Percentiles rank a stretch among this genome's conserved stretches.
Evolutionary conservation across 257 asterid genomes (phyloP).

Genomic region (Capsicum baccatum): DNA sequence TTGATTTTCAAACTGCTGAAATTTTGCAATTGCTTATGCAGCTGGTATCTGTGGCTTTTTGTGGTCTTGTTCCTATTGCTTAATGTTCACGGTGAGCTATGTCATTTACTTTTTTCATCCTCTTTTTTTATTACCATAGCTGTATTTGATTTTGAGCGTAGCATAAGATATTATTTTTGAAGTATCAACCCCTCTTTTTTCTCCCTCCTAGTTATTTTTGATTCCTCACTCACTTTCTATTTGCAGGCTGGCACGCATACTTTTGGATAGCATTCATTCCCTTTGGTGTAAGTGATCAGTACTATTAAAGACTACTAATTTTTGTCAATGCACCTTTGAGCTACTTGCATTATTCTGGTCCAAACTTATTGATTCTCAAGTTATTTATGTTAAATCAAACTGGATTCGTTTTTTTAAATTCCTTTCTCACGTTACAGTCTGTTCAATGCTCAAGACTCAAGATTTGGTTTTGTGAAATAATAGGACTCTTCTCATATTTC

Average conservation of each 20-base stretch:
- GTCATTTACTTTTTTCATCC: neutral
- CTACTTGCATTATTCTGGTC: neutral
- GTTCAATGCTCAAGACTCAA: neutral
- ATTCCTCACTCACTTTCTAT: neutral
- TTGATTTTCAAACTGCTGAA: constrained; percentile 12
- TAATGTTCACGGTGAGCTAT: constrained; percentile 60
- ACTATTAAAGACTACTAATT: neutral
- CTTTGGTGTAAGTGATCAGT: constrained; percentile 47
- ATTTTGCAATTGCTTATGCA: constrained; percentile 41
- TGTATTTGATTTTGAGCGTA: neutral
- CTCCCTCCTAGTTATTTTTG: neutral
- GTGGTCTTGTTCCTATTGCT: constrained; percentile 69
- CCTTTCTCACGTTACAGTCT: neutral
- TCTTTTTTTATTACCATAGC: neutral
- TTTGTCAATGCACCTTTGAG: neutral
- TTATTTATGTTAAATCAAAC: neutral
- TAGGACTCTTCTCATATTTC: neutral
- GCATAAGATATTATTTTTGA: neutral
- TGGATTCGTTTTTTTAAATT: neutral
- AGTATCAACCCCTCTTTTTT: neutral
- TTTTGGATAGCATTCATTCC: constrained; percentile 78
- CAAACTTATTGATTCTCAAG: neutral
- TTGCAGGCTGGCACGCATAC: constrained; percentile 79
- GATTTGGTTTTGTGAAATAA: neutral
- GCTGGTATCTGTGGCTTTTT: constrained; percentile 79